Evolutionary conservation across 768 basidiomycete species (phyloP), one percentile per base, ranked within the genome.

Genomic region (Clavulina sp.): DNA sequence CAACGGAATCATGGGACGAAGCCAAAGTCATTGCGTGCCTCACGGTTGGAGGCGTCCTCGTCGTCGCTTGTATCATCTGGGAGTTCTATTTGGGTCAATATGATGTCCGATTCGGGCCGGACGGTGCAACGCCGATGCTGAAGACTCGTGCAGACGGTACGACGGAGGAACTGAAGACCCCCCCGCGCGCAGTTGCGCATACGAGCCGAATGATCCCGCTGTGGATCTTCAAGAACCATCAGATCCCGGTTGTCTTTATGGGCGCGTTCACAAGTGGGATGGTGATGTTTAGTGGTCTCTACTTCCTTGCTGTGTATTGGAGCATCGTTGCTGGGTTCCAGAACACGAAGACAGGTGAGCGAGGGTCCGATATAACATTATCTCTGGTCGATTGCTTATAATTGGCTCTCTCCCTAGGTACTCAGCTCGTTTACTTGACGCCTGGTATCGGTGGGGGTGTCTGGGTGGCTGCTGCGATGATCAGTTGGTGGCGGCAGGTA

Each of bases 291-390:
- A 56, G 72, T 48, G 68, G 70, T 65, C 73, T 75, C 60, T 76
- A 76, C 58, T 74, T 76, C 55, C 64, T 75, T 36, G 65, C 73
- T 0, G 70, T 75, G 48, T 75, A 76, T 60, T 68, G 71, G 60
- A 68, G 66, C 19, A 57, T 61, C 57, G 73, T 72, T n/a, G 61
- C 61, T 28, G 70, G 69, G 4, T 58, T 65, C 28, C 61, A 66
- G 5, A 59, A 71, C 18, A 60, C 62, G 21, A 59, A 65, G 40
- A 64, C 71, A n/a, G 74, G 74, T n/a, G n/a, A n/a, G n/a, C n/a
- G n/a, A n/a, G n/a, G n/a, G n/a, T n/a, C n/a, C n/a, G n/a, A n/a
- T n/a, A n/a, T n/a, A n/a, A n/a, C n/a, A n/a, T n/a, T n/a, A n/a
- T n/a, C n/a, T n/a, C n/a, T n/a, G n/a, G n/a, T n/a, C n/a, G n/a